Base-by-base conservation (phyloP, 116 monocot genomes). In the Dioscorea cayenensis region DNA sequence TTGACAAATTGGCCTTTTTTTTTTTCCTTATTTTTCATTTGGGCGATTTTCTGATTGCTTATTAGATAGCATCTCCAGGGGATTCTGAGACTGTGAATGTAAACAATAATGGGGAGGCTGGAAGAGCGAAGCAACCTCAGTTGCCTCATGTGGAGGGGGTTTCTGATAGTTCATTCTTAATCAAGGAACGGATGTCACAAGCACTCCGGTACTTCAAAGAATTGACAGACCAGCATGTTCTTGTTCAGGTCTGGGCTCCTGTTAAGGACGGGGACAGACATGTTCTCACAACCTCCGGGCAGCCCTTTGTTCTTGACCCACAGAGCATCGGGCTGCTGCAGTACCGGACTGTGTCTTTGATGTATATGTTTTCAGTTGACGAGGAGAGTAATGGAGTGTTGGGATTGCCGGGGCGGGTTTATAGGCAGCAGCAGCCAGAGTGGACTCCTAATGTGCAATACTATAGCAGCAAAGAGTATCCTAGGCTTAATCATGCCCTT, bases 221-320 rank as follows among this genome's bases (percentile, higher is more conserved):
- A 38, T 87, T 78, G 25, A 80, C 84, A 18, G 82, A 87, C n/a
- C 89, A 87, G 38, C 81, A 82, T 27, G 75, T 87, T 20, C 67
- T 94, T n/a, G 85, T 88, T 68, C 94, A 94, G 75, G 84, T 94
- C 18, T 94, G 94, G 94, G 94, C 83, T 16, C 94, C 94, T 16
- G 82, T 88, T 28, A 88, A 74, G 67, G 78, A 61, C 65, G 86
- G 84, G 55, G 67, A 75, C 51, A 67, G 74, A 7, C 78, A 51
- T 51, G 81, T 94, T 37, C 90, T 94, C 21, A 86, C 88, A 11
- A 94, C 94, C n/a, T 94, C 86, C 16, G 90, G 79, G 23, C 94
- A 94, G 50, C 94, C 94, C 0, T 94, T 90, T 69, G 79, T 85
- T 28, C 82, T 94, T 25, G 82, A 86, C 72, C 80, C 82, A 17